Evolutionary conservation across 495 filamentous ascomycete species (phyloP).

Genomic region (Lophiostoma macrostomum): DNA sequence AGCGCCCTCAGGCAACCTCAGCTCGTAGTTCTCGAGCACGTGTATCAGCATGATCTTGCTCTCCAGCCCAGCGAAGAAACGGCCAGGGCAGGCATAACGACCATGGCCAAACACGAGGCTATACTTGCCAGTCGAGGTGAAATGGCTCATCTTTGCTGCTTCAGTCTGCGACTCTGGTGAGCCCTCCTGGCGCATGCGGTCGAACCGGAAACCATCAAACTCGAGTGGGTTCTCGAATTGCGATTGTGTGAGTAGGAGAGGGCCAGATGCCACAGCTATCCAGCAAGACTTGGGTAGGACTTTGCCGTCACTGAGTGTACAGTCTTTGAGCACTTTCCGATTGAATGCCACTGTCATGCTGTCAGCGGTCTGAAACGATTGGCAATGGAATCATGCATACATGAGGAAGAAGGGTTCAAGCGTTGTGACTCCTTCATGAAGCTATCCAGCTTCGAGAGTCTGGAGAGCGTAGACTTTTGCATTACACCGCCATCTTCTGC

Average conservation of each 20-base stretch:
- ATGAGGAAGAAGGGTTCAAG: constrained; percentile 9
- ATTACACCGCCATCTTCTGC: not conserved
- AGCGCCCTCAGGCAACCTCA: not conserved
- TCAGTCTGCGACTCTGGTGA: not conserved
- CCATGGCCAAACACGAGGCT: constrained; percentile 3
- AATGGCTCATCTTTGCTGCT: not conserved
- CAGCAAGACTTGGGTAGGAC: not conserved
- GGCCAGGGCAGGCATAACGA: constrained; percentile 2
- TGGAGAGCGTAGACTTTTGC: constrained; percentile 20
- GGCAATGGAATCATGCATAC: not conserved
- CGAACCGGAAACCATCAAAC: constrained; percentile 7
- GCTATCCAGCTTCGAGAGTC: constrained; percentile 22
- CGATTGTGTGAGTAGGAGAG: not conserved
- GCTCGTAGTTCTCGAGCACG: not conserved
- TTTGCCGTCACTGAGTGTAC: not conserved
- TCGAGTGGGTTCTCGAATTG: constrained; percentile 1
- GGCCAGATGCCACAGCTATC: constrained; percentile 6
- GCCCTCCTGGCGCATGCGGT: constrained; percentile 2
- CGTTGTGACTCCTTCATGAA: constrained; percentile 30
- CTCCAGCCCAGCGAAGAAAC: not conserved
- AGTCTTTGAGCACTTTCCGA: not conserved
- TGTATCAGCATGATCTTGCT: constrained; percentile 9
- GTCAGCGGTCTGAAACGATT: not conserved
- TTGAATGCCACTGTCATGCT: constrained; percentile 8
- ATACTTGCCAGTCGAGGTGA: constrained; percentile 2